Evolutionary conservation across 495 filamentous ascomycete genomes (phyloP).

Genomic region (Penicillium cataractarum): DNA sequence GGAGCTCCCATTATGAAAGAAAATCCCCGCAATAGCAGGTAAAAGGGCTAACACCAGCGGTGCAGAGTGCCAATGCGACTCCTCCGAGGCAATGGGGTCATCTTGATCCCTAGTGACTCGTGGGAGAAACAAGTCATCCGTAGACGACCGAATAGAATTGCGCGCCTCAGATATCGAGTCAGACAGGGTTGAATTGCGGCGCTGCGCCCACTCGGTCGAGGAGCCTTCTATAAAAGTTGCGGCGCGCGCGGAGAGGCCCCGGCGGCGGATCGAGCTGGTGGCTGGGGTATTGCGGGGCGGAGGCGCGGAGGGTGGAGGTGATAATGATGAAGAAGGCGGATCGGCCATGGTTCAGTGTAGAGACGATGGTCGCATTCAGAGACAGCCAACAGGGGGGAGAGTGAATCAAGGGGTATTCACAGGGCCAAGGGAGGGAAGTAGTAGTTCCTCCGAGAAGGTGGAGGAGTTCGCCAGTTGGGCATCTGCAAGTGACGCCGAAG

Average conservation of each 20-base stretch:
- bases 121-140: constrained; percentile 74
- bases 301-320: constrained; percentile 9
- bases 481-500: not conserved
- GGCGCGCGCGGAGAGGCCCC: constrained; percentile 41
- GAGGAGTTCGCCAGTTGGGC: not conserved
- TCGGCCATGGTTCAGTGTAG: constrained; percentile 24
- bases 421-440: not conserved
- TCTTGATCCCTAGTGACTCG: constrained; percentile 38
- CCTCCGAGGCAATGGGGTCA: constrained; percentile 41
- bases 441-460: not conserved
- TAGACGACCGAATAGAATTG: constrained; percentile 67
- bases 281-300: constrained; percentile 17
- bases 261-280: constrained; percentile 38
- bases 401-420: not conserved
- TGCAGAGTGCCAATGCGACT: constrained; percentile 72
- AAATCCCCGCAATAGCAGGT: constrained; percentile 79
- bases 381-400: not conserved
- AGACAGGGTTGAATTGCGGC: constrained; percentile 77
- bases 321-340: constrained; percentile 14
- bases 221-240: constrained; percentile 43
- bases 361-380: not conserved
- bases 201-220: constrained; percentile 41
- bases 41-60: constrained; percentile 82
- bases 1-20: constrained; percentile 81
- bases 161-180: constrained; percentile 69